These are phyloP conservation scores for Cucumis variabilis DNA, from an alignment of 331 rosid species.

Conservation along the genomic window DNA sequence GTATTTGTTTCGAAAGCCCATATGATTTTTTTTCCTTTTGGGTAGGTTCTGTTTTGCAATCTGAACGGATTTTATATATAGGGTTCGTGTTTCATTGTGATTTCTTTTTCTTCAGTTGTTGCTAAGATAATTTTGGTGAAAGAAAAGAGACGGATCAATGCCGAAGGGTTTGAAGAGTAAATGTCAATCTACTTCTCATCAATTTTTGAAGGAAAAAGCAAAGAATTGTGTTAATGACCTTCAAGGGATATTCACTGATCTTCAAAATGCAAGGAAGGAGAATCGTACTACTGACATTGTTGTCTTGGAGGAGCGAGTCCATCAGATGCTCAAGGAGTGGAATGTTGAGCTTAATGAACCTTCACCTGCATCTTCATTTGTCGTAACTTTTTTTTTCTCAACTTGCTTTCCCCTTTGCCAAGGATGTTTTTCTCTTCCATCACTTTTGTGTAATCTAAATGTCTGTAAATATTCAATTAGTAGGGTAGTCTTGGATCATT, in stretches of 20 bases:
- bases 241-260: slow-evolving; percentile 76
- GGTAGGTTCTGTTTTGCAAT: not conserved
- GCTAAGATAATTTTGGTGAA: not conserved
- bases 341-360: slow-evolving; percentile 92
- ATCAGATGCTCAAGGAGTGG: slow-evolving; percentile 99
- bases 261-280: slow-evolving; percentile 96
- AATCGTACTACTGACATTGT: slow-evolving; percentile 70
- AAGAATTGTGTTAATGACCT: slow-evolving; percentile 92
- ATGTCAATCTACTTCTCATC: slow-evolving; percentile 90
- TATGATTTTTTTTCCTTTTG: too few relatives aligned
- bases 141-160: slow-evolving; percentile 44
- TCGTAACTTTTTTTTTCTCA: not conserved
- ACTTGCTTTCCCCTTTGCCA: not conserved
- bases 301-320: slow-evolving; percentile 90
- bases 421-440: not conserved
- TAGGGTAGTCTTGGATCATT: too few relatives aligned
- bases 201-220: slow-evolving; percentile 87
- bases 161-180: too few relatives aligned
- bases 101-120: slow-evolving; percentile 4
- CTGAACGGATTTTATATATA: not conserved
- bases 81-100: not conserved
- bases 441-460: not conserved
- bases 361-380: slow-evolving; percentile 87
- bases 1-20: not conserved
- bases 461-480: slow-evolving; percentile 40